Evolutionary conservation across 331 rosid species (phyloP).

Genomic region (Cydonia oblonga): DNA sequence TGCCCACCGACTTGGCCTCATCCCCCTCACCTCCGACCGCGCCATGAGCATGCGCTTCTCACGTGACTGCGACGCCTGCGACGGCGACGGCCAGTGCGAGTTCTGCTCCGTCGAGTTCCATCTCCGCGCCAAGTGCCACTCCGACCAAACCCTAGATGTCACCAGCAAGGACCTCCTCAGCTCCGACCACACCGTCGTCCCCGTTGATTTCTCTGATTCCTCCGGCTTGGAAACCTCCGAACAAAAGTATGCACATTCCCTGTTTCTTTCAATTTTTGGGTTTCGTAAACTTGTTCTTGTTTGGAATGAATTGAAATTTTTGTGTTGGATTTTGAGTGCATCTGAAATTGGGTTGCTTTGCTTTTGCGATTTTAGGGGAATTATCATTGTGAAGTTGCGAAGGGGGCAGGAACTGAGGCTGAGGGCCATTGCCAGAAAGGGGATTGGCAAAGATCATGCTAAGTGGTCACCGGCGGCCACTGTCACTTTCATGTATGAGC

Average conservation of each 20-base stretch:
- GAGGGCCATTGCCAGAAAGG: slow-evolving; percentile 93
- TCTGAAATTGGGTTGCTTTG: background rate
- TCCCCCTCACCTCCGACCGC: slow-evolving; percentile 76
- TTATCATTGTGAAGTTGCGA: slow-evolving; percentile 83
- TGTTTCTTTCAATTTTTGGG: background rate
- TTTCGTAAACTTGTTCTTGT: background rate
- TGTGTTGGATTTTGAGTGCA: background rate
- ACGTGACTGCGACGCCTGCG: slow-evolving; percentile 99
- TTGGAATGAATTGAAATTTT: background rate
- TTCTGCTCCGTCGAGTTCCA: slow-evolving; percentile 94
- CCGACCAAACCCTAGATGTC: slow-evolving; percentile 77
- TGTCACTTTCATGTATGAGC: slow-evolving; percentile 85
- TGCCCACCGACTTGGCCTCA: slow-evolving; percentile 83
- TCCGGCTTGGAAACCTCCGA: slow-evolving; percentile 39
- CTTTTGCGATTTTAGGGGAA: slow-evolving; percentile 43
- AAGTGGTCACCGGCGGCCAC: slow-evolving; percentile 99
- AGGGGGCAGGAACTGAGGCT: slow-evolving; percentile 89
- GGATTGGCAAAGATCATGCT: slow-evolving; percentile 97
- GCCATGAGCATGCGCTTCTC: slow-evolving; percentile 98
- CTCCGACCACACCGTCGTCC: slow-evolving; percentile 81
- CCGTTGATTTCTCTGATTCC: slow-evolving; percentile 69
- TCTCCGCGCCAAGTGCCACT: slow-evolving; percentile 59
- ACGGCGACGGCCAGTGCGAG: slow-evolving; percentile 97
- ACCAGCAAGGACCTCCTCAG: slow-evolving; percentile 72
- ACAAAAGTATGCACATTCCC: slow-evolving; percentile 20